These are phyloP conservation scores for Tuber microsphaerosporum DNA, from an alignment of 495 filamentous ascomycete species.

Conservation along the genomic window DNA sequence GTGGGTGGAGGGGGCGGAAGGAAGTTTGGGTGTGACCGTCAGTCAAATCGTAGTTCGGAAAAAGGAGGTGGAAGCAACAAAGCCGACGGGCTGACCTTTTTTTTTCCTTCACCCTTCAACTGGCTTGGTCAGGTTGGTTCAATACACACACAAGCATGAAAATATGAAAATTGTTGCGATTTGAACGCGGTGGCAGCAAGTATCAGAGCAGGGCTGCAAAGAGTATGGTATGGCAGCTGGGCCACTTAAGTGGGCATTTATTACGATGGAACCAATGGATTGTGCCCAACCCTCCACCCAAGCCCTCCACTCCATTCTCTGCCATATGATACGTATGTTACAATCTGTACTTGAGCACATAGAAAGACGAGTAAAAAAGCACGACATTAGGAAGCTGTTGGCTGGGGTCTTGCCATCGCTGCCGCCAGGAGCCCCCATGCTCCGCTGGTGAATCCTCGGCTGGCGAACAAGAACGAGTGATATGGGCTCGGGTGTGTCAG, in stretches of 20 bases:
- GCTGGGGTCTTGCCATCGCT: not conserved
- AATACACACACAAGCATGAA: conserved; percentile 27
- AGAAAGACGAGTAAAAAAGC: not conserved
- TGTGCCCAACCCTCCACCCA: not conserved
- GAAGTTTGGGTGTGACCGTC: conserved; percentile 32
- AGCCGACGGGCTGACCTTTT: conserved; percentile 2
- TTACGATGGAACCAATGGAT: not conserved
- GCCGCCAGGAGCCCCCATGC: not conserved
- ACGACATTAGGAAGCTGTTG: not conserved
- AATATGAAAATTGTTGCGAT: conserved; percentile 21
- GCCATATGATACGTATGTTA: not conserved
- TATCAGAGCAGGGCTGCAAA: conserved; percentile 19
- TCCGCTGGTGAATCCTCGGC: not conserved
- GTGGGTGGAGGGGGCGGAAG: conserved; percentile 34
- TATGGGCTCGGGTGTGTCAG: not conserved
- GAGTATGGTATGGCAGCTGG: not conserved
- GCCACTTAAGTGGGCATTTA: not conserved
- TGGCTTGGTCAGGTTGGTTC: not conserved
- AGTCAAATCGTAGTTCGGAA: conserved; percentile 21
- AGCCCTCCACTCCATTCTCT: not conserved
- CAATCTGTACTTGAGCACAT: not conserved
- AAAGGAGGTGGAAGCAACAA: conserved; percentile 38
- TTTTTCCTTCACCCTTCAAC: not conserved
- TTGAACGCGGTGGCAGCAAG: conserved; percentile 15
- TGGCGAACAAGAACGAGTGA: not conserved